Conservation (phyloP, 306 rosid species). For the Amphicarpaea edgeworthii region DNA sequence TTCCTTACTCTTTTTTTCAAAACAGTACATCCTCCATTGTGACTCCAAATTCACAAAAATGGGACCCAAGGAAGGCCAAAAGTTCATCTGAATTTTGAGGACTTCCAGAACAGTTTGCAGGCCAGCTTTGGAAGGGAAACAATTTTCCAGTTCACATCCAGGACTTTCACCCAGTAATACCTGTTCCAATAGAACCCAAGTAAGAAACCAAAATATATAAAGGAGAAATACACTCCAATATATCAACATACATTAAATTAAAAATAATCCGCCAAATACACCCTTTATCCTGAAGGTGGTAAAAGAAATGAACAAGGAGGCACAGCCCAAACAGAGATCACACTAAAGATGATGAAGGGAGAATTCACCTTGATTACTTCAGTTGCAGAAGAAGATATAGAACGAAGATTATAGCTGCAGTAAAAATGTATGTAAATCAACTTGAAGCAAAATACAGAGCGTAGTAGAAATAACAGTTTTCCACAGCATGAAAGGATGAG, state of each 20-base stretch:
- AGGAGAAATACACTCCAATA: conserved; percentile 19
- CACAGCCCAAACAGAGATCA: conserved; percentile 33
- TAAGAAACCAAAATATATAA: conserved; percentile 40
- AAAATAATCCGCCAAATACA: conserved; percentile 29
- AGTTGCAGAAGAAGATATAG: conserved; percentile 93
- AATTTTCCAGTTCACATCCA: conserved; percentile 55
- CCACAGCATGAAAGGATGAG: conserved; percentile 51
- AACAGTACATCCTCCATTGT: conserved; percentile 53
- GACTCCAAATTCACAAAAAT: conserved; percentile 64
- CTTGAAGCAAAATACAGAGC: conserved; percentile 31
- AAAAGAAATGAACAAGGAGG: conserved; percentile 20
- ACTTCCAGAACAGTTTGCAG: conserved; percentile 78
- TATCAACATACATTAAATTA: conserved; percentile 21
- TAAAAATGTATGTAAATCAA: conserved; percentile 45
- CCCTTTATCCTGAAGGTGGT: not conserved
- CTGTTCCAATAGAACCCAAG: conserved; percentile 51
- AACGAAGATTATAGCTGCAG: conserved; percentile 97
- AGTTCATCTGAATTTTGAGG: conserved; percentile 77
- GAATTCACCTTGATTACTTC: conserved; percentile 82
- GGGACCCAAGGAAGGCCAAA: conserved; percentile 77
- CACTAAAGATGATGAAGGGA: conserved; percentile 11
- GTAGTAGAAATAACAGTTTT: conserved; percentile 32
- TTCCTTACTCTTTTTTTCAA: conserved; percentile 67
- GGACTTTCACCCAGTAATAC: conserved; percentile 81
- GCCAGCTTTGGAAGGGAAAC: conserved; percentile 76